These are phyloP conservation scores for Huntiella moniliformis DNA, from an alignment of 2,329 filamentous ascomycete genomes.

Conservation along the genomic window DNA sequence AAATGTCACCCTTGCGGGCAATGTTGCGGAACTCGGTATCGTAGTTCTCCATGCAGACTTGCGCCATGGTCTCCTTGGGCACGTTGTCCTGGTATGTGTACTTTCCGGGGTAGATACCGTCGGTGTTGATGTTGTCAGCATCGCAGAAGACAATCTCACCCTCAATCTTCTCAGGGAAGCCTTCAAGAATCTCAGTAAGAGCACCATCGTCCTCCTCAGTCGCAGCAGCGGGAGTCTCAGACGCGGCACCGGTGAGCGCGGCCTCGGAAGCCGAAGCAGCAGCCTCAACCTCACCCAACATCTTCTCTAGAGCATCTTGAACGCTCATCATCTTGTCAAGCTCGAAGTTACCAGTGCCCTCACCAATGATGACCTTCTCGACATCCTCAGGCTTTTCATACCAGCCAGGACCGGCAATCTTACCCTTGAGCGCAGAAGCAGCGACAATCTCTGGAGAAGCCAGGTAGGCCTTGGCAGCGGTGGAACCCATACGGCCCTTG, in stretches of 20 bases:
- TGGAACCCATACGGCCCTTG: constrained; percentile 74
- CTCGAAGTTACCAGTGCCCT: constrained; percentile 47
- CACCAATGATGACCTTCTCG: constrained; percentile 47
- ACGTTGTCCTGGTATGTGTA: constrained; percentile 85
- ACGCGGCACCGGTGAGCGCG: constrained; percentile 20
- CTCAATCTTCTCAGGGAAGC: constrained; percentile 65
- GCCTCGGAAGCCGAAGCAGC: constrained; percentile 37
- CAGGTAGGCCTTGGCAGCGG: constrained; percentile 66
- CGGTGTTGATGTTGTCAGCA: constrained; percentile 68
- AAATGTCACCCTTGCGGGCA: constrained; percentile 53
- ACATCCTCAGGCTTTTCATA: constrained; percentile 55
- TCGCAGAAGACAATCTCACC: constrained; percentile 85
- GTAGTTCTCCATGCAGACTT: constrained; percentile 90
- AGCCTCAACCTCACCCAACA: constrained; percentile 49
- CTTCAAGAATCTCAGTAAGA: constrained; percentile 55
- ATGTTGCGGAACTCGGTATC: constrained; percentile 49
- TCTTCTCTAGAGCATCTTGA: constrained; percentile 51
- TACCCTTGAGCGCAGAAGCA: constrained; percentile 59
- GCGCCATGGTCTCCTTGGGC: constrained; percentile 58
- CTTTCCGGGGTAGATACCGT: constrained; percentile 76
- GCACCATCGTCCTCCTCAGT: constrained; percentile 15
- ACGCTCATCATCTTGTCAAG: constrained; percentile 47
- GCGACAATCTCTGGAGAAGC: constrained; percentile 83
- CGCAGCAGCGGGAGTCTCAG: constrained; percentile 14
- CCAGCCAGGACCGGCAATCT: constrained; percentile 57